Percentiles rank a stretch among this genome's conserved stretches.
These are phyloP conservation scores for Besnoitia besnoiti DNA, from an alignment of 169 alveolate genomes.

Conservation along the genomic window DNA sequence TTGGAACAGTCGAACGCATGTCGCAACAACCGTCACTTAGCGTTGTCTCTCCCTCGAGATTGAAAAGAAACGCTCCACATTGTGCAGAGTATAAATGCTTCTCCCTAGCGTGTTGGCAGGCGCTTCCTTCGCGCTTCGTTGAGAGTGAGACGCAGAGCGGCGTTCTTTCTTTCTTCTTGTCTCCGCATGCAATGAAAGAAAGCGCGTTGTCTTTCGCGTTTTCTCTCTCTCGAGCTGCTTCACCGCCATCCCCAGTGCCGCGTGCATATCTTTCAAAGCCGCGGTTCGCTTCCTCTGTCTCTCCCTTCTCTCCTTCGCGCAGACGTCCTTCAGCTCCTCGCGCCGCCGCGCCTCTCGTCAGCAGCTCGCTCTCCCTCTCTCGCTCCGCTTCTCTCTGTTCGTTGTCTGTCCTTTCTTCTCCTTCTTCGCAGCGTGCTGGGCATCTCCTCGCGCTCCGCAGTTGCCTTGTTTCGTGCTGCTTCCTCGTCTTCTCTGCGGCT, in stretches of 20 bases:
- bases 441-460: not conserved
- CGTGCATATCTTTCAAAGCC: too few species aligned
- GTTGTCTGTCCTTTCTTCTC: not conserved
- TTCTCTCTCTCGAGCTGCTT: too few species aligned
- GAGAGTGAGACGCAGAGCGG: not conserved
- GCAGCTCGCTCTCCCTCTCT: not conserved
- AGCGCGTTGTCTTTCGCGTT: too few species aligned
- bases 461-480: not conserved
- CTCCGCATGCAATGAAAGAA: not conserved
- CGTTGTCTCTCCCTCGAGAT: not conserved
- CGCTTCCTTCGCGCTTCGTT: not conserved
- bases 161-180: not conserved
- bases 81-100: too few species aligned
- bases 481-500: not conserved
- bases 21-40: too few species aligned
- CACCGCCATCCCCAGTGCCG: too few species aligned
- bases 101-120: too few species aligned
- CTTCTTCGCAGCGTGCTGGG: not conserved
- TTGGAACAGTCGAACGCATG: too few species aligned
- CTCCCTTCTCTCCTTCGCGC: conserved; percentile 6
- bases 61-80: not conserved
- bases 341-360: too few species aligned
- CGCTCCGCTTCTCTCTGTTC: not conserved
- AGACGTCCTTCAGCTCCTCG: not conserved
- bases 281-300: too few species aligned